Percentiles rank a stretch among this genome's conserved stretches.
Conservation (phyloP, 495 filamentous ascomycete species). For the Chaetomium fimeti region DNA sequence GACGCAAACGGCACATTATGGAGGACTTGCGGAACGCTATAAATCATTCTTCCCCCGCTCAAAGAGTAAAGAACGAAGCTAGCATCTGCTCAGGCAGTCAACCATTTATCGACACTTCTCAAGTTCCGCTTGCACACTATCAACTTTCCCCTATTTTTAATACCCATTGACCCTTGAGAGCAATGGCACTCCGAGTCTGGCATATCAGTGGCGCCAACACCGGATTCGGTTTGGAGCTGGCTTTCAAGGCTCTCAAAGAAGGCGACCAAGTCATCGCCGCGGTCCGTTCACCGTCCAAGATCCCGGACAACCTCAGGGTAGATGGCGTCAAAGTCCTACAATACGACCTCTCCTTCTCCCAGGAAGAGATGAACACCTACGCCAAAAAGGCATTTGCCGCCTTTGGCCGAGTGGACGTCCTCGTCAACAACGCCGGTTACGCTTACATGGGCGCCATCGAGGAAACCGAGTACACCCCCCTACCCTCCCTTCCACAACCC, state of each 20-base stretch:
- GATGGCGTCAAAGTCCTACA: not conserved
- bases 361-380: slow-evolving; percentile 4
- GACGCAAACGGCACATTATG: not conserved
- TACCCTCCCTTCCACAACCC: not conserved
- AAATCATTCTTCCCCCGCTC: not conserved
- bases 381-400: slow-evolving; percentile 1
- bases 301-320: slow-evolving; percentile 1
- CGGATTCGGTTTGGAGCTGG: not conserved
- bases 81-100: too few relatives aligned
- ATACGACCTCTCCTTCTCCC: not conserved
- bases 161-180: not conserved
- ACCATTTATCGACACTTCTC: too few relatives aligned
- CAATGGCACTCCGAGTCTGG: slow-evolving; percentile 7
- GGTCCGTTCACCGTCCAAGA: slow-evolving; percentile 1
- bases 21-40: not conserved
- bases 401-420: slow-evolving; percentile 48
- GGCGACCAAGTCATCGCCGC: slow-evolving; percentile 3
- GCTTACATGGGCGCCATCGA: slow-evolving; percentile 47
- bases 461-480: slow-evolving; percentile 29
- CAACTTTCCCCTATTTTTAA: not conserved
- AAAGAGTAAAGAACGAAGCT: not conserved
- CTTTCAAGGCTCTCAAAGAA: slow-evolving; percentile 3
- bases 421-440: slow-evolving; percentile 53
- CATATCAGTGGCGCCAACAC: slow-evolving; percentile 6
- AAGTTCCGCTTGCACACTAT: too few relatives aligned